Conservation (phyloP, 495 filamentous ascomycete genomes). For the Talaromyces nanjingensis region DNA sequence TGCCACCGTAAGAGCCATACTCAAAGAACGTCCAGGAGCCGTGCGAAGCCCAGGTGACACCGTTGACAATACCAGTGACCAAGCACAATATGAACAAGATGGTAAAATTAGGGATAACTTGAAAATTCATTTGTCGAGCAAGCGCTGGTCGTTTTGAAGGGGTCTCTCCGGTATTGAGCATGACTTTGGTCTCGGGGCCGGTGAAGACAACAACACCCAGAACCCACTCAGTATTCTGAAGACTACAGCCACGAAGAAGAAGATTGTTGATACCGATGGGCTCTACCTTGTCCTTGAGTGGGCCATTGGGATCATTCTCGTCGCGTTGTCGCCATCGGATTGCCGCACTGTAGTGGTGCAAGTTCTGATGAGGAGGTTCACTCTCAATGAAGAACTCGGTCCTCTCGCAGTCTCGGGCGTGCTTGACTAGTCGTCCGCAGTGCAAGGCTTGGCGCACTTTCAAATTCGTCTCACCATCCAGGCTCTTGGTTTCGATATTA, state of each 20-base stretch:
- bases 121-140: conserved; percentile 89
- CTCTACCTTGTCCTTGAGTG: conserved; percentile 75
- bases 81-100: conserved; percentile 89
- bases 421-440: conserved; percentile 74
- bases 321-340: conserved; percentile 79
- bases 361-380: conserved; percentile 84
- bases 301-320: conserved; percentile 48
- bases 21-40: conserved; percentile 81
- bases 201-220: conserved; percentile 96
- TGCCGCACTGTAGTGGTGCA: conserved; percentile 88
- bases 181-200: conserved; percentile 96
- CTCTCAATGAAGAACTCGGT: conserved; percentile 85
- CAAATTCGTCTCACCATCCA: conserved; percentile 97
- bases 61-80: conserved; percentile 76
- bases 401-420: conserved; percentile 86
- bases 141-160: conserved; percentile 90
- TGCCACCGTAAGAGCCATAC: conserved; percentile 74
- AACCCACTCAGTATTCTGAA: conserved; percentile 95
- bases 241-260: conserved; percentile 83
- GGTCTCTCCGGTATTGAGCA: conserved; percentile 98
- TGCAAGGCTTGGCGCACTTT: conserved; percentile 91
- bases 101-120: conserved; percentile 94
- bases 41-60: conserved; percentile 70
- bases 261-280: conserved; percentile 92
- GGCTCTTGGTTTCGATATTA: conserved; percentile 95